Evolutionary conservation across 2,329 filamentous ascomycete genomes (phyloP).

Genomic region (Saccharata proteae): DNA sequence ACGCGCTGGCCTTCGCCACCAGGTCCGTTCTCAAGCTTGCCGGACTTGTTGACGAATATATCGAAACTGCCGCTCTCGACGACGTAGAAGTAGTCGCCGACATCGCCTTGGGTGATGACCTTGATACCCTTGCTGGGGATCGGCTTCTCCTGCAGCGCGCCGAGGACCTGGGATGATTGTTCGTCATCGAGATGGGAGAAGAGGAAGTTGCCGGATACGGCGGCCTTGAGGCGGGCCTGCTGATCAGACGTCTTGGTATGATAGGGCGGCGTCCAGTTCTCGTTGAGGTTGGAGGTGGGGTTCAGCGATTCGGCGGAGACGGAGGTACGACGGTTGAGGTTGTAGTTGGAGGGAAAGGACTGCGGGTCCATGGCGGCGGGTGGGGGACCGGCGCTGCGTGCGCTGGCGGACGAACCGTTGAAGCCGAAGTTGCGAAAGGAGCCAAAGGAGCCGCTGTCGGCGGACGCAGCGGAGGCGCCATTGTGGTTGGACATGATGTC

Average conservation of each 20-base stretch:
- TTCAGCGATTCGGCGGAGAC: conserved; percentile 95
- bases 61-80: conserved; percentile 87
- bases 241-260: conserved; percentile 78
- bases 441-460: conserved; percentile 27
- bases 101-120: conserved; percentile 91
- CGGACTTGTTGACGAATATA: conserved; percentile 73
- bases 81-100: conserved; percentile 95
- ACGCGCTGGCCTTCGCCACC: conserved; percentile 79
- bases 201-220: conserved; percentile 82
- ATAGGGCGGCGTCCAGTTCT: conserved; percentile 80
- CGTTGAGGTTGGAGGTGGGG: conserved; percentile 67
- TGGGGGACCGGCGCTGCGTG: conserved; percentile 33
- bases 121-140: conserved; percentile 84
- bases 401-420: conserved; percentile 13
- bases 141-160: conserved; percentile 85
- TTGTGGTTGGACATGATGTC: conserved; percentile 29
- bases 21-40: conserved; percentile 64
- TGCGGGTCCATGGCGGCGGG: conserved; percentile 44
- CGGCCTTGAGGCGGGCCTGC: conserved; percentile 61
- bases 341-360: conserved; percentile 83
- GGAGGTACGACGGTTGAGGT: conserved; percentile 83
- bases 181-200: conserved; percentile 94
- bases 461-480: conserved; percentile 20
- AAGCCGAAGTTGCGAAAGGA: conserved; percentile 21
- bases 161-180: conserved; percentile 74